Percentiles rank a stretch among this genome's conserved stretches.
Evolutionary conservation across 2,329 filamentous ascomycete genomes (phyloP).

Genomic region (Aspergillus udagawae): DNA sequence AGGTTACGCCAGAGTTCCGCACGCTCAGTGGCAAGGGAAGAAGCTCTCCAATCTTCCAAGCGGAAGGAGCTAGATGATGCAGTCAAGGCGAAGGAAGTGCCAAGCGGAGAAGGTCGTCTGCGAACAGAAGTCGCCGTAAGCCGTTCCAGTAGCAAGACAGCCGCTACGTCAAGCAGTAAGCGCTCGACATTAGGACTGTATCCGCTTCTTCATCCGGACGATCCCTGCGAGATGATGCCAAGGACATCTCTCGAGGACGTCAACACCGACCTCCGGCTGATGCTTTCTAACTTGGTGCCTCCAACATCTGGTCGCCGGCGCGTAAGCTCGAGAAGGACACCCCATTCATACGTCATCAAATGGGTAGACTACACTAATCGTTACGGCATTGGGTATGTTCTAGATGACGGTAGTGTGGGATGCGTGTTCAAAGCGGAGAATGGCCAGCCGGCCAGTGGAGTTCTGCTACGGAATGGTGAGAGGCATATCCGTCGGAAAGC

Average conservation of each 20-base stretch:
- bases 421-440: constrained; percentile 48
- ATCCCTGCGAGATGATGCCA: constrained; percentile 34
- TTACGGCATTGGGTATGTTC: constrained; percentile 49
- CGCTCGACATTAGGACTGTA: constrained; percentile 35
- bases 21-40: constrained; percentile 1
- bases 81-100: neutral
- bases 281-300: constrained; percentile 35
- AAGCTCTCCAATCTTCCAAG: neutral
- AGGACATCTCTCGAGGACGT: constrained; percentile 39
- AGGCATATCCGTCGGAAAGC: constrained; percentile 44
- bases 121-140: constrained; percentile 14
- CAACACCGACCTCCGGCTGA: constrained; percentile 35
- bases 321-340: constrained; percentile 24
- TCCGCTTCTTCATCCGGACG: constrained; percentile 36
- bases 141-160: constrained; percentile 27
- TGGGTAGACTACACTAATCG: constrained; percentile 53
- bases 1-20: constrained; percentile 11
- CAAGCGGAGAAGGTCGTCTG: constrained; percentile 3
- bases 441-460: constrained; percentile 40
- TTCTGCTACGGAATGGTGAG: constrained; percentile 45
- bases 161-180: constrained; percentile 19
- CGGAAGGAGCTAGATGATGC: constrained; percentile 3
- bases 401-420: constrained; percentile 49
- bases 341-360: constrained; percentile 48
- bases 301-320: constrained; percentile 29